Conservation (phyloP, 129 eudicot species). For the Silybum marianum region DNA sequence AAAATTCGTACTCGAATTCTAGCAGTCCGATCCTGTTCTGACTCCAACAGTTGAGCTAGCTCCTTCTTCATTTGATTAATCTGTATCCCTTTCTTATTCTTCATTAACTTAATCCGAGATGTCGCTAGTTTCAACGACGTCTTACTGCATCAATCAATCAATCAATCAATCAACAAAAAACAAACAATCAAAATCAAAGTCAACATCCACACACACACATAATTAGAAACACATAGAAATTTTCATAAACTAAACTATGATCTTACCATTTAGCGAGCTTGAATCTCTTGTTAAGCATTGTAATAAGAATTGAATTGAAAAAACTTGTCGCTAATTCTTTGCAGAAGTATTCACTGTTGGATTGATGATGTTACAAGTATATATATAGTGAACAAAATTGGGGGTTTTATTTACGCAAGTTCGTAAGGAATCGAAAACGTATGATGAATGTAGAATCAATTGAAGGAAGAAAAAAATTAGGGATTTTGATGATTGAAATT, state of each 20-base stretch:
- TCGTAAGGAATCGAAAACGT: constrained; percentile 8
- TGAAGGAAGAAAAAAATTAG: neutral
- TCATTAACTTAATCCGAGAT: constrained; percentile 70
- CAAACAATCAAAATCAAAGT: constrained; percentile 24
- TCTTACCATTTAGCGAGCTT: constrained; percentile 37
- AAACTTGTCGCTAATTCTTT: neutral
- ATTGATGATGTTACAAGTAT: constrained; percentile 4
- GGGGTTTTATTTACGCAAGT: neutral
- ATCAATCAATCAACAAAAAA: neutral
- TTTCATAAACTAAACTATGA: neutral
- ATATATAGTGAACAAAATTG: neutral
- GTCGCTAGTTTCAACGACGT: constrained; percentile 78
- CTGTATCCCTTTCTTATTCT: constrained; percentile 76
- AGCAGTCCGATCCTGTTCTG: constrained; percentile 84
- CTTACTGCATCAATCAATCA: constrained; percentile 60
- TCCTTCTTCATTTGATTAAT: constrained; percentile 76
- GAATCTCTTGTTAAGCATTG: constrained; percentile 38
- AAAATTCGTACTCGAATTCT: constrained; percentile 63
- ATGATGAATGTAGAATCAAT: neutral
- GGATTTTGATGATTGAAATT: constrained; percentile 23
- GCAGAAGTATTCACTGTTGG: constrained; percentile 11
- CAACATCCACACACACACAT: constrained; percentile 18
- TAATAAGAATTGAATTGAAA: neutral
- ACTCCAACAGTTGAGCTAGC: constrained; percentile 73
- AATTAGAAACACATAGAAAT: constrained; percentile 2